Conservation (phyloP, 345 rosid genomes). For the Mallotus nudiflorus region DNA sequence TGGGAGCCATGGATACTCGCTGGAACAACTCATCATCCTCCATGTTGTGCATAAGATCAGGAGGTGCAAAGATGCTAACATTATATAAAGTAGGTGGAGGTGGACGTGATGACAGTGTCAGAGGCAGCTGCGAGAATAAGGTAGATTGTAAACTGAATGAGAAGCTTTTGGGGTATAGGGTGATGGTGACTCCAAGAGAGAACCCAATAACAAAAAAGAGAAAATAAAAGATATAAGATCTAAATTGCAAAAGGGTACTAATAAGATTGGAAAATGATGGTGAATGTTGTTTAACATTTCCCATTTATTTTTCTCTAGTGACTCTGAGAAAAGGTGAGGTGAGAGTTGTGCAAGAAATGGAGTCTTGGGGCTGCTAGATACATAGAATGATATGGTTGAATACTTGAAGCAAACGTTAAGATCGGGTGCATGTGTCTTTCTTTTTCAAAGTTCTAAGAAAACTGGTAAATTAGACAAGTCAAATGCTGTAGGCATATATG, state of each 20-base stretch:
- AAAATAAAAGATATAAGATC: slow-evolving; percentile 8
- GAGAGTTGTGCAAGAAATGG: neutral
- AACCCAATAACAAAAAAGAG: slow-evolving; percentile 32
- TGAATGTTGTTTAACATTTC: slow-evolving; percentile 14
- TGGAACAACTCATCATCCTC: slow-evolving; percentile 32
- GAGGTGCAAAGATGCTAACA: neutral
- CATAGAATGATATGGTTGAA: too few relatives aligned
- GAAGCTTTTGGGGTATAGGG: slow-evolving; percentile 14
- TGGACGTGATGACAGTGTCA: neutral
- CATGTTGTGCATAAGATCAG: neutral
- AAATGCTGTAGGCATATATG: too few relatives aligned
- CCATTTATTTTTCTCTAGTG: slow-evolving; percentile 13
- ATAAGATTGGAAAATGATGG: slow-evolving; percentile 7
- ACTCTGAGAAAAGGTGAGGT: neutral
- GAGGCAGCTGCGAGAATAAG: neutral
- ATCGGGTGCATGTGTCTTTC: neutral
- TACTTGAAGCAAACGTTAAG: neutral
- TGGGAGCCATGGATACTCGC: slow-evolving; percentile 27
- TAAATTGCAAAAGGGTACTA: neutral
- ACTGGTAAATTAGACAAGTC: too few relatives aligned
- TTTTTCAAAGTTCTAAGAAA: too few relatives aligned
- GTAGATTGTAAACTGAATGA: slow-evolving; percentile 5
- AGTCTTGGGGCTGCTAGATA: too few relatives aligned
- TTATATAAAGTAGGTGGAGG: neutral
- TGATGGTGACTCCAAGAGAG: slow-evolving; percentile 24